Evolutionary conservation across 768 basidiomycete species (phyloP).

Genomic region (Multifurca ochricompacta): DNA sequence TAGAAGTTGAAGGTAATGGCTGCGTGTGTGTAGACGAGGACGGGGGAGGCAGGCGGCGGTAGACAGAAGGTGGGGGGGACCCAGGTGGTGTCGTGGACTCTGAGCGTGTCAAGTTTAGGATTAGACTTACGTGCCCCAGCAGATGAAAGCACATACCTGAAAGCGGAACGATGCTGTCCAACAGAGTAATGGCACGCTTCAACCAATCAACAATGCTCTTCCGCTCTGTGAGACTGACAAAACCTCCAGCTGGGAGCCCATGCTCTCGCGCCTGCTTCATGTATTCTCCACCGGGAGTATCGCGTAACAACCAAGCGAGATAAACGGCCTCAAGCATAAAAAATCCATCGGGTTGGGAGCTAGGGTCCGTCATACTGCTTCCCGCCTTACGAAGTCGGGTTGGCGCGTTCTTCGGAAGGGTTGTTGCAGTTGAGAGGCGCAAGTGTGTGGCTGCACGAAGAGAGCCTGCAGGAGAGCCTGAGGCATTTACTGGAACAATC

Average conservation of each 20-base stretch:
- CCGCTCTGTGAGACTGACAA: conserved; percentile 84
- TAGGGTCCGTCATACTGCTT: conserved; percentile 34
- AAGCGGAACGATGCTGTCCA: conserved; percentile 45
- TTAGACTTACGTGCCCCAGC: background rate
- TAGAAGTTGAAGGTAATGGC: conserved; percentile 12
- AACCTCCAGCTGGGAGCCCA: conserved; percentile 55
- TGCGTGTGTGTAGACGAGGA: conserved; percentile 21
- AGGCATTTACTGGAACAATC: conserved; percentile 4
- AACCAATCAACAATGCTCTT: conserved; percentile 84
- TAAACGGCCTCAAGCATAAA: conserved; percentile 78
- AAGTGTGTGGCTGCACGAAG: conserved; percentile 59
- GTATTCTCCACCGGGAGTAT: conserved; percentile 76
- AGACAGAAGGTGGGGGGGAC: conserved; percentile 31
- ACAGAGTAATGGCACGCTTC: conserved; percentile 45
- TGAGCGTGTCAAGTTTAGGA: background rate
- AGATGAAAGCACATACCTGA: conserved; percentile 30
- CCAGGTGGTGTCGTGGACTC: conserved; percentile 60
- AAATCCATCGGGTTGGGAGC: conserved; percentile 42
- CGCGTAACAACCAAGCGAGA: conserved; percentile 73
- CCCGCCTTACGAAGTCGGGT: conserved; percentile 75
- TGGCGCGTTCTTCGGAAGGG: conserved; percentile 62
- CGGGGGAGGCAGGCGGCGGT: conserved; percentile 5
- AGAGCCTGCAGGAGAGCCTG: conserved; percentile 34
- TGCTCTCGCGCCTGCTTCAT: conserved; percentile 76
- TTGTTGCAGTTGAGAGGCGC: conserved; percentile 41